phyloP scores from a whole-genome alignment of 192 early-diverging fungal genomes.

The Phycomyces nitens region DNA sequence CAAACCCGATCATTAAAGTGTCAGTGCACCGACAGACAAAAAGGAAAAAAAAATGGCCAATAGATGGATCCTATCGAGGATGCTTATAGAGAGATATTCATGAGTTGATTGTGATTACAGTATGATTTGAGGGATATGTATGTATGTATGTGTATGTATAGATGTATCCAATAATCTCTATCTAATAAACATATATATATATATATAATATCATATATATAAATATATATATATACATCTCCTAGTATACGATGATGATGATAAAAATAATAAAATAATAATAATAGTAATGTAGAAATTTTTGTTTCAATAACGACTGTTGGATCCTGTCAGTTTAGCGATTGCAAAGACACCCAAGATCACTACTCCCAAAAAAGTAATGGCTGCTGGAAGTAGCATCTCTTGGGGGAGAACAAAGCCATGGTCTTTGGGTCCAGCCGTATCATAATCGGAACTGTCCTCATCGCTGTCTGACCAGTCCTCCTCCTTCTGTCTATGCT shows the following conservation, averaged over 20 bases:
- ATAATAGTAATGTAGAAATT: too few species aligned
- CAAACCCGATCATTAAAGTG: background rate
- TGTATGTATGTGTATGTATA: too few species aligned
- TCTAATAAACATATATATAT: too few species aligned
- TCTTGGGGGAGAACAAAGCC: constrained; percentile 20
- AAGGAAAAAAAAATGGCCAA: too few species aligned
- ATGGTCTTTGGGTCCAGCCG: background rate
- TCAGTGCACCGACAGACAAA: background rate
- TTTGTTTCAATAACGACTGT: constrained; percentile 6
- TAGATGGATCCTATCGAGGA: too few species aligned
- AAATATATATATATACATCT: too few species aligned
- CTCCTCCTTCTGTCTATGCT: background rate
- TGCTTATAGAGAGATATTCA: too few species aligned
- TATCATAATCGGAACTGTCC: background rate
- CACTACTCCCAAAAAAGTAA: constrained; percentile 34
- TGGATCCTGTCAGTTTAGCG: constrained; percentile 17
- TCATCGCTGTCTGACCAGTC: background rate
- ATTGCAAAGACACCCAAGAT: constrained; percentile 33
- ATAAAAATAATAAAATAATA: constrained; percentile 1
- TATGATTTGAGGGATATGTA: too few species aligned
- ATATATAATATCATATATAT: too few species aligned
- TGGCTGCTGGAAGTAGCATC: constrained; percentile 31
- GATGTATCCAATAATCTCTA: too few species aligned
- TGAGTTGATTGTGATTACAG: too few species aligned
- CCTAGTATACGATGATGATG: too few species aligned